Percentiles rank a stretch among this genome's conserved stretches.
Conservation (phyloP, 495 filamentous ascomycete species). For the Hypoxylon subgilvum region DNA sequence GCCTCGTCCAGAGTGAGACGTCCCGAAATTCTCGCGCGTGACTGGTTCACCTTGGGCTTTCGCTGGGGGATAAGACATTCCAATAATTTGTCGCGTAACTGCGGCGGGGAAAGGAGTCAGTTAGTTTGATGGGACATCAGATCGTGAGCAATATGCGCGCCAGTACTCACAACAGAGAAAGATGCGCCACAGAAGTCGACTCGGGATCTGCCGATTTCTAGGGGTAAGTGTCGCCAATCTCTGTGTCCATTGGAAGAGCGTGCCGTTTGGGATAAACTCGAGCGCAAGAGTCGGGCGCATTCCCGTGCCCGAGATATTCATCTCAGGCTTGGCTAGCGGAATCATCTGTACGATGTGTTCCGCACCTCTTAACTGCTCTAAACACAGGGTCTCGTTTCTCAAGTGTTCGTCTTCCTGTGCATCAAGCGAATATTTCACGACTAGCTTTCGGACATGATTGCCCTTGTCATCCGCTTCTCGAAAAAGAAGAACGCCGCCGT, state of each 20-base stretch:
- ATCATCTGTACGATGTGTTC: slow-evolving; percentile 30
- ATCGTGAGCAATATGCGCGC: background rate
- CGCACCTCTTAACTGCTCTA: slow-evolving; percentile 23
- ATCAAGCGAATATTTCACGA: slow-evolving; percentile 34
- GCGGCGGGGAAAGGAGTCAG: background rate
- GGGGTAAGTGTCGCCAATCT: background rate
- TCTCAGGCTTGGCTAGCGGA: background rate
- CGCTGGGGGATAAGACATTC: slow-evolving; percentile 24
- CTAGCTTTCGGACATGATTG: background rate
- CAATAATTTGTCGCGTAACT: slow-evolving; percentile 26
- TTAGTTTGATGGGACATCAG: slow-evolving; percentile 2
- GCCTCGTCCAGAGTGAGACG: background rate
- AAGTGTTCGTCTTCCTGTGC: slow-evolving; percentile 3
- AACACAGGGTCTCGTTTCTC: slow-evolving; percentile 17
- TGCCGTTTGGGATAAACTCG: slow-evolving; percentile 22
- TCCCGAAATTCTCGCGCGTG: background rate
- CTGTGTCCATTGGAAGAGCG: background rate
- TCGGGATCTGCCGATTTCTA: background rate
- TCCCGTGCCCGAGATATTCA: slow-evolving; percentile 6
- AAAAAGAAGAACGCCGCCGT: slow-evolving; percentile 18
- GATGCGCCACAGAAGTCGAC: slow-evolving; percentile 28
- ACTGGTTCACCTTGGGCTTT: background rate
- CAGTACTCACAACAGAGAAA: slow-evolving; percentile 26
- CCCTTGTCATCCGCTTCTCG: background rate
- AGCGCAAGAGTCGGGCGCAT: slow-evolving; percentile 26